Evolutionary conservation across 768 basidiomycete species (phyloP), one percentile per base, ranked within the genome.

Genomic region (Suillus fuscotomentosus): DNA sequence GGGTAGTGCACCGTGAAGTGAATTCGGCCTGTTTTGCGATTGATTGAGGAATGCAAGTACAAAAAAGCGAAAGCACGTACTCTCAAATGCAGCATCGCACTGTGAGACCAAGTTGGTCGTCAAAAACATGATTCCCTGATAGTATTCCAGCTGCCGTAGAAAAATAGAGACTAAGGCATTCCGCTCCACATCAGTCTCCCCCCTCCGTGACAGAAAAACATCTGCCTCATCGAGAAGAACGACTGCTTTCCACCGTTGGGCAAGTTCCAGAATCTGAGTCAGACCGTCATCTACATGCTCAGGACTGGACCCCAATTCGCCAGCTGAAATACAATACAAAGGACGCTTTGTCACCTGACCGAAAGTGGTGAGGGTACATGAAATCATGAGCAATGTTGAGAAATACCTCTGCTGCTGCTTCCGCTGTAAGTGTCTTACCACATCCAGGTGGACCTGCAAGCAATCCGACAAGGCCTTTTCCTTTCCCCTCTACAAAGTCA

Each of bases 131-230:
- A 86, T 84, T 6, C 84, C 85, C 45, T 83, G 81, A 73, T 86
- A 85, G 72, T 85, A 86, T 67, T 86, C 85, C 61, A 86, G 79
- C 70, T 84, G 84, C 24, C 84, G 81, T 34, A 86, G 83, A 68
- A 87, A 89, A 15, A 89, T 87, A 2, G 88, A 87, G 4, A 91
- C 88, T 82, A 89, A 87, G 1, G 88, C 88, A 68, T 90, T 91
- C 31, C 72, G 17, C 53, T 38, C 13, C 22, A 68, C 63, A 61
- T 74, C 72, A 54, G 67, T 64, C 43, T 88, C 75, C 2, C 84
- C 85, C 7, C 88, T 84, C 71, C 86, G 84, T 68, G 89, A 88
- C 34, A 91, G 80, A 82, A 89, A 91, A 6, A 68, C 67, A 36
- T 69, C 68, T 10, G 68, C 80, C 70, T 86, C 85, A 62, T 86